phyloP scores from a whole-genome alignment of 2,329 filamentous ascomycete genomes.

The Lomentospora prolificans region DNA sequence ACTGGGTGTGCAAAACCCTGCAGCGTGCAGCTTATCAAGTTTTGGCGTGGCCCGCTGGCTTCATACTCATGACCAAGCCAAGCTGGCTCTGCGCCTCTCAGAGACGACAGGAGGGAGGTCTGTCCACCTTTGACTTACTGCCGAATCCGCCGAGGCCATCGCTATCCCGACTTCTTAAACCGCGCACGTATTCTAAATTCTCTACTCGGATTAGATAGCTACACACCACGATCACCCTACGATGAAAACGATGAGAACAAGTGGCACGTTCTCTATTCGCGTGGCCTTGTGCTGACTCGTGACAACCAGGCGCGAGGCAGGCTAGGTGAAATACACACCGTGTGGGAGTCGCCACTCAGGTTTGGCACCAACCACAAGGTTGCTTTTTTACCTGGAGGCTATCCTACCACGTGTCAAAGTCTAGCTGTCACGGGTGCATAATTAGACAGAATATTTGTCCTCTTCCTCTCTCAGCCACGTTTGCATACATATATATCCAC shows the following conservation, averaged over 20 bases:
- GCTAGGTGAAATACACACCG: neutral
- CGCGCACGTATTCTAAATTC: neutral
- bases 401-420: neutral
- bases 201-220: neutral
- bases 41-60: too few relatives aligned
- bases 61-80: too few relatives aligned
- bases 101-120: too few relatives aligned
- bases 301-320: neutral
- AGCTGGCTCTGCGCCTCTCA: too few relatives aligned
- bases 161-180: too few relatives aligned
- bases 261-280: neutral
- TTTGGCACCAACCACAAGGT: neutral
- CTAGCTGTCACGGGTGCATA: neutral
- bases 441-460: neutral
- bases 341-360: neutral
- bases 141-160: too few relatives aligned
- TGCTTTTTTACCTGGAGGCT: neutral
- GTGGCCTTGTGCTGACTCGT: neutral
- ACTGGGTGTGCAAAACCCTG: neutral
- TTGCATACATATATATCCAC: too few relatives aligned
- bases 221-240: neutral
- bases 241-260: neutral
- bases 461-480: conserved; percentile 2
- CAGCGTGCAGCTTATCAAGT: too few relatives aligned
- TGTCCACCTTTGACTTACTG: too few relatives aligned